Evolutionary conservation across 2,329 filamentous ascomycete genomes (phyloP).

Genomic region (Calonectria henricotiae): DNA sequence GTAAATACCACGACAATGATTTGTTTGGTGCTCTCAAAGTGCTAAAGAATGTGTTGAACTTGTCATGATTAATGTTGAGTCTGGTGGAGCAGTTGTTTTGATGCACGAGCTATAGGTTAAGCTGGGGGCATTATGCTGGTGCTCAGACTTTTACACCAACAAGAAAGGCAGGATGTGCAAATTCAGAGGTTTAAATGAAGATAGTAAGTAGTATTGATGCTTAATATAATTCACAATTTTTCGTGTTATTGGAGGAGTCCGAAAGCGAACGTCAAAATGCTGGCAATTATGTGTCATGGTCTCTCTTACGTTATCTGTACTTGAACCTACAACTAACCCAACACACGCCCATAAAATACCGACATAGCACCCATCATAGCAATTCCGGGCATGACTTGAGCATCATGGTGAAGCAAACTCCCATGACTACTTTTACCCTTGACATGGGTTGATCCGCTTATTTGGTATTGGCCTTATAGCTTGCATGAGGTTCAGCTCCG

Average conservation of each 20-base stretch:
- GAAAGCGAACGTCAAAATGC: no score
- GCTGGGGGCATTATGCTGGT: neutral
- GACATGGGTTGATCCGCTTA: neutral
- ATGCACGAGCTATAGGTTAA: neutral
- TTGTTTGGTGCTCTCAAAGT: constrained; percentile 54
- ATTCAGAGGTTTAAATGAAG: neutral
- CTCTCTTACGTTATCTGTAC: no score
- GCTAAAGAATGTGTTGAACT: constrained; percentile 39
- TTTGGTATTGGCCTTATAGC: neutral
- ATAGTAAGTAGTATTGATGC: neutral
- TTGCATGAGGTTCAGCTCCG: neutral
- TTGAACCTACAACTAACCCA: no score
- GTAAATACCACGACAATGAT: constrained; percentile 57
- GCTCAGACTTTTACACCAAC: no score
- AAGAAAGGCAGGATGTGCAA: neutral
- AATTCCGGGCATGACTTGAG: neutral
- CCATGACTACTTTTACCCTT: neutral
- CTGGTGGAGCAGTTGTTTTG: neutral
- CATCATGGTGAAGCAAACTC: neutral
- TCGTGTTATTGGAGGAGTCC: no score
- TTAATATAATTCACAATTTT: no score
- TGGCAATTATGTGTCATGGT: no score
- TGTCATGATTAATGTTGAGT: constrained; percentile 8
- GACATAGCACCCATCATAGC: neutral
- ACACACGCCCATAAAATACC: no score